Percentiles rank a stretch among this genome's conserved stretches.
Evolutionary conservation across 192 early-diverging fungal species (phyloP).

Genomic region (Linnemannia hyalina): DNA sequence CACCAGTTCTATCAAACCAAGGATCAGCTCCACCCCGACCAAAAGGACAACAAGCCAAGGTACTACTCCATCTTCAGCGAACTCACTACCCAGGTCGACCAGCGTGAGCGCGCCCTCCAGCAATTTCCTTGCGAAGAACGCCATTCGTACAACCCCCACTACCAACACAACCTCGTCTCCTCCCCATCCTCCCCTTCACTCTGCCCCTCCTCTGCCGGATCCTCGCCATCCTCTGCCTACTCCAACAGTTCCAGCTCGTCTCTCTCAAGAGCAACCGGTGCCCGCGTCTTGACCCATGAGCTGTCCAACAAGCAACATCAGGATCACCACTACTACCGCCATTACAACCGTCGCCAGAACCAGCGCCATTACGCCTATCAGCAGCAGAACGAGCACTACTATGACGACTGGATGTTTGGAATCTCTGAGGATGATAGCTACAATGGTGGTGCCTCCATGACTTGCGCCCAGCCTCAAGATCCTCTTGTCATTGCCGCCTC

Average conservation of each 20-base stretch:
- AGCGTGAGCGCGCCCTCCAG: conserved; percentile 17
- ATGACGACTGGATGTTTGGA: conserved; percentile 49
- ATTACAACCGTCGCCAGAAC: conserved; percentile 29
- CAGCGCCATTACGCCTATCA: conserved; percentile 3
- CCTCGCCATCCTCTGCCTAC: conserved; percentile 26
- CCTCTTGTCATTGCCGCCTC: background rate
- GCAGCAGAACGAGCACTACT: conserved; percentile 18
- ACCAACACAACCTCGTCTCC: conserved; percentile 44
- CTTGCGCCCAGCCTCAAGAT: conserved; percentile 18
- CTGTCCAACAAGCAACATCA: conserved; percentile 10
- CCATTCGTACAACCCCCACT: conserved; percentile 48
- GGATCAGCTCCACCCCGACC: background rate
- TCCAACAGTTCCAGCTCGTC: conserved; percentile 23
- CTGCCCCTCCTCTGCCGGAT: conserved; percentile 16
- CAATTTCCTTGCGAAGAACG: conserved; percentile 46
- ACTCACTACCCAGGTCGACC: conserved; percentile 4
- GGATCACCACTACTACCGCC: conserved; percentile 35
- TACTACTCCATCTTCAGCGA: conserved; percentile 35
- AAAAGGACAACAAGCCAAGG: conserved; percentile 6
- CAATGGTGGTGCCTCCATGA: conserved; percentile 6
- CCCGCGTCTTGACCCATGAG: conserved; percentile 15
- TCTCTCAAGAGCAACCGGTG: conserved; percentile 25
- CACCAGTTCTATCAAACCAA: background rate
- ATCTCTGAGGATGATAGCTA: conserved; percentile 24
- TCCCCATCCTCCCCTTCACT: conserved; percentile 25